These are phyloP conservation scores for Auriculariales sp. DNA, from an alignment of 768 basidiomycete genomes.

Conservation along the genomic window DNA sequence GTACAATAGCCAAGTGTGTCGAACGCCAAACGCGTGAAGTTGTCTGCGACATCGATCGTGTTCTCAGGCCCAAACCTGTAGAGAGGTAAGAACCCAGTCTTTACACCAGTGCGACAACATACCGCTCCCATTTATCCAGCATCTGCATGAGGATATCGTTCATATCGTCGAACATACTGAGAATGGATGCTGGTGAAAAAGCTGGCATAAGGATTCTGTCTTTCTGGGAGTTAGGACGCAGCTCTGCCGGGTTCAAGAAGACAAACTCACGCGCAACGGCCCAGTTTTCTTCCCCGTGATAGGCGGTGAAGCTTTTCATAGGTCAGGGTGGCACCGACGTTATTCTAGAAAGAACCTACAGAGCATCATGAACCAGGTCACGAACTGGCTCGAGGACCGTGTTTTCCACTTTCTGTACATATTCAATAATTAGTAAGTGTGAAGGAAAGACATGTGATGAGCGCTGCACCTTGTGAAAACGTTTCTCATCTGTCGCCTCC, in stretches of 20 bases:
- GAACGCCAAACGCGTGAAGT: slow-evolving; percentile 33
- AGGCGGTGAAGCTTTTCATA: slow-evolving; percentile 13
- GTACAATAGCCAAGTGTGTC: slow-evolving; percentile 32
- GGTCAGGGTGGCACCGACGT: not conserved
- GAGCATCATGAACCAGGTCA: slow-evolving; percentile 26
- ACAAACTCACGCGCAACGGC: slow-evolving; percentile 25
- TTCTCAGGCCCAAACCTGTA: slow-evolving; percentile 27
- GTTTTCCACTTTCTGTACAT: slow-evolving; percentile 17
- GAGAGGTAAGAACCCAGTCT: not conserved
- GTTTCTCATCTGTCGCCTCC: slow-evolving; percentile 27
- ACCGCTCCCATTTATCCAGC: slow-evolving; percentile 30
- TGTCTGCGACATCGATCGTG: slow-evolving; percentile 27
- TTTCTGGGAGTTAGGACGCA: not conserved
- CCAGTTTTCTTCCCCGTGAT: slow-evolving; percentile 31
- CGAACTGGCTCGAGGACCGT: slow-evolving; percentile 22
- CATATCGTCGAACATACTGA: slow-evolving; percentile 35
- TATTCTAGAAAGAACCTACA: slow-evolving; percentile 9
- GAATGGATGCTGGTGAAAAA: slow-evolving; percentile 27
- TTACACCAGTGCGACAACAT: not conserved
- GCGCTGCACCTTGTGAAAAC: slow-evolving; percentile 19
- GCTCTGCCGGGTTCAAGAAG: not conserved
- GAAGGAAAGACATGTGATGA: too few relatives aligned
- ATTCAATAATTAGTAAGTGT: too few relatives aligned
- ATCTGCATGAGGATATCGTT: slow-evolving; percentile 29
- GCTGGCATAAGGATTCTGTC: slow-evolving; percentile 26